These are phyloP conservation scores for Pycnococcus provasolii DNA, from an alignment of 139 green algal genomes.

Conservation along the genomic window DNA sequence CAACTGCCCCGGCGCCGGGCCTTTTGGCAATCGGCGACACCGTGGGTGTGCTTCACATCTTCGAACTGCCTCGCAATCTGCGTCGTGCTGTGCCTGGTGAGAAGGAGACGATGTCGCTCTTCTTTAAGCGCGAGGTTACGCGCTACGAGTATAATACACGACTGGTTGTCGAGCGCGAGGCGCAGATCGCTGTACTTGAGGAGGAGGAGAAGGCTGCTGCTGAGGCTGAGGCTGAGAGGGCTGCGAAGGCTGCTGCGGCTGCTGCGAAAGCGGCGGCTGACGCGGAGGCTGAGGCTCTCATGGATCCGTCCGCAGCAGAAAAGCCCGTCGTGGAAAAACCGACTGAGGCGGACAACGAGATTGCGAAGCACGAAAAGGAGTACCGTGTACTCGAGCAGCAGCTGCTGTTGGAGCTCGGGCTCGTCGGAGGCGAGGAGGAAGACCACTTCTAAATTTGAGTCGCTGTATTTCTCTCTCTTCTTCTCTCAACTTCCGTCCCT, in stretches of 20 bases:
- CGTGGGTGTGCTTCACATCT: constrained; percentile 55
- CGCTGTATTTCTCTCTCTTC: no score
- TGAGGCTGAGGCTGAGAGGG: background rate
- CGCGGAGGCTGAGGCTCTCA: no score
- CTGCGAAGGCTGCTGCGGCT: background rate
- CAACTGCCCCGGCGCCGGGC: constrained; percentile 33
- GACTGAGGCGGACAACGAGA: no score
- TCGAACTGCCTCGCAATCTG: constrained; percentile 69
- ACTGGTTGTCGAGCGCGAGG: background rate
- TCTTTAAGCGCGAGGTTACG: constrained; percentile 44
- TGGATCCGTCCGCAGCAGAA: no score
- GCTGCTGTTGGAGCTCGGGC: no score
- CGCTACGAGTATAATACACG: background rate
- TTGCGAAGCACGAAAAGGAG: no score
- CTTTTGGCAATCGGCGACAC: constrained; percentile 42
- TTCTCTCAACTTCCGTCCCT: no score
- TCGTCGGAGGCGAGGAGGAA: no score
- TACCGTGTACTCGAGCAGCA: no score
- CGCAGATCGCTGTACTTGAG: background rate
- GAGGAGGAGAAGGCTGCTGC: background rate
- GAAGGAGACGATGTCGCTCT: constrained; percentile 45
- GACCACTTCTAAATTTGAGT: no score
- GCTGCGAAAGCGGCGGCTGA: background rate
- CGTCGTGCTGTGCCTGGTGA: constrained; percentile 54
- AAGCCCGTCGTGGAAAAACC: no score